These are phyloP conservation scores for Trebouxia sp. DNA, from an alignment of 139 green algal species.

Conservation along the genomic window DNA sequence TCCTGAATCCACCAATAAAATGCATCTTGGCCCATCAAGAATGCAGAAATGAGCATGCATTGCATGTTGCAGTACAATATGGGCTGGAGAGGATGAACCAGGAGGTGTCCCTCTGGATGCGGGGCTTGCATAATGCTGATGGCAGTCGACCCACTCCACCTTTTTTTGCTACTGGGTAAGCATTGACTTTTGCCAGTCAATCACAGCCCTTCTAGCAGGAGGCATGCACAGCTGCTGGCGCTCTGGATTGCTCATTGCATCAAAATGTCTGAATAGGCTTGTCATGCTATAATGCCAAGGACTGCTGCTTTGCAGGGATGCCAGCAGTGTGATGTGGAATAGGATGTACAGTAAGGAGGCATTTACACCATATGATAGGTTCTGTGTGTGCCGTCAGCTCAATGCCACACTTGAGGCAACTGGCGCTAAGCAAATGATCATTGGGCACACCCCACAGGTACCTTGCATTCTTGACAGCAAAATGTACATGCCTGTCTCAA, in stretches of 20 bases:
- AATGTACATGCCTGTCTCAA: too few relatives aligned
- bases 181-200: neutral
- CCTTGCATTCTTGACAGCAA: too few relatives aligned
- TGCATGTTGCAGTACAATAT: constrained; percentile 66
- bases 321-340: constrained; percentile 89
- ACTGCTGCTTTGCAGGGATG: constrained; percentile 47
- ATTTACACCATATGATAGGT: constrained; percentile 64
- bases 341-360: constrained; percentile 67
- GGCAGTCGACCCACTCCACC: constrained; percentile 63
- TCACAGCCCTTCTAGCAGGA: neutral
- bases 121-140: constrained; percentile 53
- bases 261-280: neutral
- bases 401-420: constrained; percentile 63
- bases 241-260: neutral
- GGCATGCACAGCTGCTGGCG: neutral
- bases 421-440: constrained; percentile 74
- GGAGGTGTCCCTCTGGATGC: constrained; percentile 90
- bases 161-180: constrained; percentile 87
- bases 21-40: too few relatives aligned
- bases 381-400: constrained; percentile 62
- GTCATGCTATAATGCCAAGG: neutral
- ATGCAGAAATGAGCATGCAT: neutral
- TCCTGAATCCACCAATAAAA: too few relatives aligned
- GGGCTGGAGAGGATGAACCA: constrained; percentile 82
- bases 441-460: constrained; percentile 92